These are phyloP conservation scores for Monilinia aucupariae DNA, from an alignment of 2,329 filamentous ascomycete genomes.

Conservation along the genomic window DNA sequence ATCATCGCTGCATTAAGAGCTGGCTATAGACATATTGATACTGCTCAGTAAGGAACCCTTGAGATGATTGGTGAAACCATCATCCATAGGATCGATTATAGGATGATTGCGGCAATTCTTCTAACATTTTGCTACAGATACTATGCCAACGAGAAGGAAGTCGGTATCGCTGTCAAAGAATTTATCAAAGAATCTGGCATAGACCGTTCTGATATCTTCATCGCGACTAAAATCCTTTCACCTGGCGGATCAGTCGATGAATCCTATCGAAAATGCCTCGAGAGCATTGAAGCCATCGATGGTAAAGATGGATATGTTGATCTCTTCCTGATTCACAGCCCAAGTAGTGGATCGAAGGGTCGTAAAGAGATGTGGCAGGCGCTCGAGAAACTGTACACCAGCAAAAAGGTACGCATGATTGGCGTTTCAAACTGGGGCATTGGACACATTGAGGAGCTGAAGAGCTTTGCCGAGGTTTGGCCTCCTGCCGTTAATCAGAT, in stretches of 20 bases:
- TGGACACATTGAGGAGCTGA: slow-evolving; percentile 17
- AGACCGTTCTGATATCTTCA: slow-evolving; percentile 14
- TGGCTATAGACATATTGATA: slow-evolving; percentile 13
- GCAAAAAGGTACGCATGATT: slow-evolving; percentile 3
- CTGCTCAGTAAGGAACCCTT: slow-evolving; percentile 11
- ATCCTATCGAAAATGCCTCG: slow-evolving; percentile 12
- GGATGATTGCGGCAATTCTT: neutral
- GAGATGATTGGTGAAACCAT: neutral
- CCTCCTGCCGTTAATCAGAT: slow-evolving; percentile 18
- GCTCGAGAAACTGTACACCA: slow-evolving; percentile 8
- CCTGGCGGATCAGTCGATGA: slow-evolving; percentile 1
- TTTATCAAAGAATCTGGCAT: slow-evolving; percentile 6
- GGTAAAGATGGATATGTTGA: slow-evolving; percentile 21
- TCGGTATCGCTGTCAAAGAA: slow-evolving; percentile 6
- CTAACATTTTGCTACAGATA: slow-evolving; percentile 2
- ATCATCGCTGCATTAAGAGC: slow-evolving; percentile 3
- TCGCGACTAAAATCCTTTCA: slow-evolving; percentile 15
- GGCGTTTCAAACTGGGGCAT: slow-evolving; percentile 16
- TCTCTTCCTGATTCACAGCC: slow-evolving; percentile 16
- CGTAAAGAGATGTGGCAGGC: slow-evolving; percentile 15
- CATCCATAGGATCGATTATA: neutral
- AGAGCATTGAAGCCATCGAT: slow-evolving; percentile 20
- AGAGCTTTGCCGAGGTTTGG: slow-evolving; percentile 5
- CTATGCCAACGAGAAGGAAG: slow-evolving; percentile 16
- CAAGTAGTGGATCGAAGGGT: neutral